These are phyloP conservation scores for Clohesyomyces aquaticus DNA, from an alignment of 495 filamentous ascomycete species.

Conservation along the genomic window DNA sequence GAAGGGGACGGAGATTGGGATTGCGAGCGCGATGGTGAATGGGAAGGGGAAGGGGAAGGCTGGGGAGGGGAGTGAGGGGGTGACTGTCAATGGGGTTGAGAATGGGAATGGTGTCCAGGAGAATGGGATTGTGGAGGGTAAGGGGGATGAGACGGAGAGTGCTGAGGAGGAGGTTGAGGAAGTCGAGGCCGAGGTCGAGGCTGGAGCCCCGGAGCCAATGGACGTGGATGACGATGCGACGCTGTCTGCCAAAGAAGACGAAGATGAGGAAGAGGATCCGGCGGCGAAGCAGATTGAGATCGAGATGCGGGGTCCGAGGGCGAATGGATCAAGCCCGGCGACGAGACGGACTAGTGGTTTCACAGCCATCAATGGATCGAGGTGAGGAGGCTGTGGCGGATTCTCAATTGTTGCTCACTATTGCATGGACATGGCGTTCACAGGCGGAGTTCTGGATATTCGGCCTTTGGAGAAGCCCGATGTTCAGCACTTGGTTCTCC, in stretches of 20 bases:
- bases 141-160: slow-evolving; percentile 10
- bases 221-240: slow-evolving; percentile 26
- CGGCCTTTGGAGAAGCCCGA: too few relatives aligned
- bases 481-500: too few relatives aligned
- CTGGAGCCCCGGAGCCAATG: slow-evolving; percentile 21
- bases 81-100: not conserved
- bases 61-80: slow-evolving; percentile 2
- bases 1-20: slow-evolving; percentile 19
- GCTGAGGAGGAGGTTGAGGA: not conserved
- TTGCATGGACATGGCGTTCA: too few relatives aligned
- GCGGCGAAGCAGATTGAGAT: slow-evolving; percentile 40
- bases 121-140: slow-evolving; percentile 5
- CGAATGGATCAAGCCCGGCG: slow-evolving; percentile 19
- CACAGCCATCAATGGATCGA: slow-evolving; percentile 32
- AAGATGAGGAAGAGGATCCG: slow-evolving; percentile 25
- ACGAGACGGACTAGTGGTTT: slow-evolving; percentile 18
- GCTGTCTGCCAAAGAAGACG: slow-evolving; percentile 1
- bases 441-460: too few relatives aligned
- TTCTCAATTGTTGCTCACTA: too few relatives aligned
- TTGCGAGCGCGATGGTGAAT: slow-evolving; percentile 15
- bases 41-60: slow-evolving; percentile 15
- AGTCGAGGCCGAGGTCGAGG: slow-evolving; percentile 3
- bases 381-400: not conserved
- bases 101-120: slow-evolving; percentile 11
- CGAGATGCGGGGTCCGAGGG: slow-evolving; percentile 38